Evolutionary conservation across 2,329 filamentous ascomycete species (phyloP).

Genomic region (Neofusicoccum umdonicola): DNA sequence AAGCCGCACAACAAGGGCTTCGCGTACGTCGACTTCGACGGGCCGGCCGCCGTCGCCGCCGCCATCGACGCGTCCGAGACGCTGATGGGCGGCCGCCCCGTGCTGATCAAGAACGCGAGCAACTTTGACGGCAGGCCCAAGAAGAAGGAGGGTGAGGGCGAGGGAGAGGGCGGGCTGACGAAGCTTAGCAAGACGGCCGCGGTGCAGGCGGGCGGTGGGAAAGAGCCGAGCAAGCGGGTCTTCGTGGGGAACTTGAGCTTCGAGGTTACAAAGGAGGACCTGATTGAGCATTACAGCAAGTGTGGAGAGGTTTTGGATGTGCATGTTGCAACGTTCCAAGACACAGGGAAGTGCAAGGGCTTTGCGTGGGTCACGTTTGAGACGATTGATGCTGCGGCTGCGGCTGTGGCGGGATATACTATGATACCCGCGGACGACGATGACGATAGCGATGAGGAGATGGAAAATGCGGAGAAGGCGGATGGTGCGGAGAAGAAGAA

Average conservation of each 20-base stretch:
- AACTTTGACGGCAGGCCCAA: conserved; percentile 87
- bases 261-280: conserved; percentile 66
- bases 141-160: conserved; percentile 50
- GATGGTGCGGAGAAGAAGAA: conserved; percentile 53
- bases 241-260: conserved; percentile 68
- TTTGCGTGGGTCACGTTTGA: conserved; percentile 94
- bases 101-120: conserved; percentile 90
- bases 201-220: conserved; percentile 31
- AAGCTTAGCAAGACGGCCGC: conserved; percentile 16
- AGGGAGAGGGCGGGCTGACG: conserved; percentile 34
- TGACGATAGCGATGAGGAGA: conserved; percentile 49
- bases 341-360: conserved; percentile 96
- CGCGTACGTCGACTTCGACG: conserved; percentile 89
- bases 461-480: conserved; percentile 47
- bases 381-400: conserved; percentile 69
- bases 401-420: conserved; percentile 78
- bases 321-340: conserved; percentile 92
- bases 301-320: conserved; percentile 81
- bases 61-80: conserved; percentile 86
- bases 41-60: conserved; percentile 64
- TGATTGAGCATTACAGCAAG: conserved; percentile 76
- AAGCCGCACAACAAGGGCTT: conserved; percentile 82
- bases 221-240: conserved; percentile 72
- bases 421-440: conserved; percentile 62
- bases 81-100: conserved; percentile 69